These are phyloP conservation scores for Globisporangium rhizosaccharum DNA, from an alignment of 352 stramenopile species.

Conservation along the genomic window DNA sequence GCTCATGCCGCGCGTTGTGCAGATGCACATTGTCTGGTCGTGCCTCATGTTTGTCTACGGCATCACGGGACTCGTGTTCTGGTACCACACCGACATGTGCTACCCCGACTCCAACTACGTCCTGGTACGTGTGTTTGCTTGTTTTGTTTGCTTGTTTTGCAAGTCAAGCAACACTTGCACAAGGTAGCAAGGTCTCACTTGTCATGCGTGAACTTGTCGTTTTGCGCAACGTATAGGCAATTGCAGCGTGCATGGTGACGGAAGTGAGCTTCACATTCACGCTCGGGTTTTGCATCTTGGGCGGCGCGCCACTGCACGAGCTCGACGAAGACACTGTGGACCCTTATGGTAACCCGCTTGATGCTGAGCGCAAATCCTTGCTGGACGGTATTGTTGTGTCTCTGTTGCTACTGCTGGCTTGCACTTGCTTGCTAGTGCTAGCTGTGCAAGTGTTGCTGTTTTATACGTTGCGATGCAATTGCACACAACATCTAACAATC, in stretches of 20 bases:
- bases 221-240: conserved; percentile 26
- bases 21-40: conserved; percentile 75
- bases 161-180: not conserved
- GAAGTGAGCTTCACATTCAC: conserved; percentile 72
- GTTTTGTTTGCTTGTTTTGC: not conserved
- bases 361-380: conserved; percentile 71
- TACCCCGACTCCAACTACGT: conserved; percentile 72
- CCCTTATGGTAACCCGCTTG: conserved; percentile 61
- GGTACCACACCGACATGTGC: conserved; percentile 68
- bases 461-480: not conserved
- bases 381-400: conserved; percentile 53
- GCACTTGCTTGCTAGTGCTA: conserved; percentile 1
- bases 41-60: conserved; percentile 60
- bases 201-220: not conserved
- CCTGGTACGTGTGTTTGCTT: conserved; percentile 28
- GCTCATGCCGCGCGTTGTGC: conserved; percentile 77
- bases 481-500: not conserved
- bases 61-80: conserved; percentile 49
- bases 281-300: conserved; percentile 66
- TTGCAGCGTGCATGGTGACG: conserved; percentile 47
- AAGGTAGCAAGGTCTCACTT: not conserved
- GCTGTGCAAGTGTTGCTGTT: not conserved
- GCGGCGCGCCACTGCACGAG: conserved; percentile 31
- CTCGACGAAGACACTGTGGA: conserved; percentile 20
- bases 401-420: conserved; percentile 10